A percentile compares a stretch with the other conserved stretches of the same genome.
These are phyloP conservation scores for Geosmithia putterillii DNA, from an alignment of 2,329 filamentous ascomycete species.

Conservation along the genomic window DNA sequence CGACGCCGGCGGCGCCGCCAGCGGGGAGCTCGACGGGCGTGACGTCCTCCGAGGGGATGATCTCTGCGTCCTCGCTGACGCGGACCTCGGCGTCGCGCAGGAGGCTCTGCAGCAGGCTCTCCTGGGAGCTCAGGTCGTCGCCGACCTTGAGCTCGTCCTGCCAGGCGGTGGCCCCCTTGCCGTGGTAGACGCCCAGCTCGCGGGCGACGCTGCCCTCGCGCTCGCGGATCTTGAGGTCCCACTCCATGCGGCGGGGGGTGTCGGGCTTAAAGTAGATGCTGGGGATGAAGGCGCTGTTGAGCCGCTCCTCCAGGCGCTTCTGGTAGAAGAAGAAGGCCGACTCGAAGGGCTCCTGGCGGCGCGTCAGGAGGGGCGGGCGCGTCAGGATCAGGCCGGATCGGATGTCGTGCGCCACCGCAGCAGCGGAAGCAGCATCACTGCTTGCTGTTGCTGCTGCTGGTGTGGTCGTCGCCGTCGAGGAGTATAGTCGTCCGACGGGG, in stretches of 20 bases:
- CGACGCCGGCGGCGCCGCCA: slow-evolving; percentile 54
- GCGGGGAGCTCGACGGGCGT: slow-evolving; percentile 59
- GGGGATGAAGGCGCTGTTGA: slow-evolving; percentile 74
- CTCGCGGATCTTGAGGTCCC: slow-evolving; percentile 73
- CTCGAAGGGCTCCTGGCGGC: slow-evolving; percentile 76
- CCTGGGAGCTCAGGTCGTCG: slow-evolving; percentile 51
- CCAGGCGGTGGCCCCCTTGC: slow-evolving; percentile 61
- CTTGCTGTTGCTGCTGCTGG: slow-evolving; percentile 7
- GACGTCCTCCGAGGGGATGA: slow-evolving; percentile 43
- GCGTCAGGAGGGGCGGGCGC: slow-evolving; percentile 77
- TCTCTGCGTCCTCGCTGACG: slow-evolving; percentile 47
- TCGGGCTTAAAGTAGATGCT: slow-evolving; percentile 93
- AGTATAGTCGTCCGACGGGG: slow-evolving; percentile 19
- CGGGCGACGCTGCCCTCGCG: slow-evolving; percentile 62
- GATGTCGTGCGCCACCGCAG: slow-evolving; percentile 30
- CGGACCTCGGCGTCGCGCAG: slow-evolving; percentile 62
- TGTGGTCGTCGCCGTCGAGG: slow-evolving; percentile 8
- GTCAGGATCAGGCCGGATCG: slow-evolving; percentile 68
- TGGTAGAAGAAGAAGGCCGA: slow-evolving; percentile 94
- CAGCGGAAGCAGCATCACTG: slow-evolving; percentile 6
- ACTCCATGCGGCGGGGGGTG: slow-evolving; percentile 74
- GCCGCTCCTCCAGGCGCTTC: slow-evolving; percentile 86
- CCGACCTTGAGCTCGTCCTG: slow-evolving; percentile 82
- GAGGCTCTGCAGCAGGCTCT: slow-evolving; percentile 53
- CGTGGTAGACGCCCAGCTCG: slow-evolving; percentile 77